Evolutionary conservation across 345 rosid species (phyloP).

Genomic region (Jatropha curcas): DNA sequence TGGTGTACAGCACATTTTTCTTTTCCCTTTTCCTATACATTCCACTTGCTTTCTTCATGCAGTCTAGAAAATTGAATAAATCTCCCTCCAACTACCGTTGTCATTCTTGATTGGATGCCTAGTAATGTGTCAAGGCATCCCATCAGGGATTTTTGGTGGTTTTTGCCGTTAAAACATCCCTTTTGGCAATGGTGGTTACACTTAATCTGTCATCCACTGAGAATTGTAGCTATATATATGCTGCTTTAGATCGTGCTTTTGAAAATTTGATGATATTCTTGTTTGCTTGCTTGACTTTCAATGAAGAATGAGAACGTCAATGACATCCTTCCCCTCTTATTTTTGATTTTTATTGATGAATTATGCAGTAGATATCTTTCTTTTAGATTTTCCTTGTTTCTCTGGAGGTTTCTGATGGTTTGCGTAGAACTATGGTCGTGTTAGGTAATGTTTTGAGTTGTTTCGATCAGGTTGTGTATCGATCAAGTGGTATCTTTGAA

Average conservation of each 20-base stretch:
- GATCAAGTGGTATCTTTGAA: not conserved
- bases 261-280: not conserved
- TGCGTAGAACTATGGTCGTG: not conserved
- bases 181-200: not conserved
- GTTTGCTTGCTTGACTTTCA: not conserved
- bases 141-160: not conserved
- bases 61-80: not conserved
- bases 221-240: not conserved
- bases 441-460: not conserved
- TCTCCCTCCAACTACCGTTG: not conserved
- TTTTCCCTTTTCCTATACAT: not conserved
- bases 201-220: not conserved
- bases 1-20: not conserved
- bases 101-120: constrained; percentile 1
- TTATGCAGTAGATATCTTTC: too few species aligned
- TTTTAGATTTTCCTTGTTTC: too few species aligned
- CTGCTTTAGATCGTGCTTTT: not conserved
- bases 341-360: not conserved
- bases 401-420: too few species aligned
- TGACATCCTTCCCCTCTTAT: not conserved
- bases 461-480: not conserved
- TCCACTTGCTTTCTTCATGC: not conserved
- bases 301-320: not conserved
- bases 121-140: not conserved
- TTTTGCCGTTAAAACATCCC: constrained; percentile 2